Conservation (phyloP, 257 asterid genomes). For the Solanum etuberosum region DNA sequence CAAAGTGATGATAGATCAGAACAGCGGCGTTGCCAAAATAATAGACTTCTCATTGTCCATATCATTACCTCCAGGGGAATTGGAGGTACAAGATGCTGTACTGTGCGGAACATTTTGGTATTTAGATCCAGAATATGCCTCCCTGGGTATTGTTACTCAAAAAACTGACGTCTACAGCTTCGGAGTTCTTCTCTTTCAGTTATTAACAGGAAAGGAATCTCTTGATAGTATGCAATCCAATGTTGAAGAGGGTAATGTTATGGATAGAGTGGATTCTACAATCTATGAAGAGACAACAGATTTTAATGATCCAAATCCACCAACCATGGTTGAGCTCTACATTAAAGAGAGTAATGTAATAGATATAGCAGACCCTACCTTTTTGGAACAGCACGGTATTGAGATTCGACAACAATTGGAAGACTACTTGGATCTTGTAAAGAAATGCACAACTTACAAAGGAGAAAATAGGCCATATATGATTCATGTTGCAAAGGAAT, state of each 20-base stretch:
- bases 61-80: constrained; percentile 6
- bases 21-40: neutral
- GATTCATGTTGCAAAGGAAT: neutral
- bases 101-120: neutral
- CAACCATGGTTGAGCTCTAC: neutral
- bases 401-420: neutral
- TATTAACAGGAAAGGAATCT: neutral
- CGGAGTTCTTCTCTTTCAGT: neutral
- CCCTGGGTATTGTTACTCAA: neutral
- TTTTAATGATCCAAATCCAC: neutral
- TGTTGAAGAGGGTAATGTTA: neutral
- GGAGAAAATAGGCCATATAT: neutral
- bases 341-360: neutral
- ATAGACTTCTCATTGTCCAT: constrained; percentile 1
- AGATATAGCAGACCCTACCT: neutral
- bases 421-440: neutral
- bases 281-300: neutral
- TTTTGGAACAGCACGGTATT: neutral
- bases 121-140: neutral
- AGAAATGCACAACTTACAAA: neutral
- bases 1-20: neutral
- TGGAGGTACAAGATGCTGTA: neutral
- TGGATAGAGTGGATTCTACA: neutral
- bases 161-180: neutral
- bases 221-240: neutral